Base-by-base conservation (phyloP, 345 rosid species). In the Eucalyptus cloeziana region DNA sequence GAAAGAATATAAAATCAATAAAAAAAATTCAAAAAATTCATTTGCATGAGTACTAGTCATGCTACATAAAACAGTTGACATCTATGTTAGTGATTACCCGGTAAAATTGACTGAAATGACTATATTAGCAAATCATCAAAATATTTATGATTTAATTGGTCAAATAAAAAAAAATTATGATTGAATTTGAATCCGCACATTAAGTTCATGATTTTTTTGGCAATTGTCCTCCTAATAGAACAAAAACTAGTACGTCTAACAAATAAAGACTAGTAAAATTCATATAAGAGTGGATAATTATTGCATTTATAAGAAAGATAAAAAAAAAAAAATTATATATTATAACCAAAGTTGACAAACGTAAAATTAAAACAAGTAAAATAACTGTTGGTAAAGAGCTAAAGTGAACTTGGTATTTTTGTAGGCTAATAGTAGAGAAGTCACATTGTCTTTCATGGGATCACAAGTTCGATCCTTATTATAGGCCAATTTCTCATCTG, bases 61-160 rank as follows among this genome's bases (percentile, higher is more conserved):
- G 27, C 62, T 2, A 56, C 1, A 1, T 56, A 56, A 4, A 24
- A 56, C 0, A 8, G 0, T 56, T 22, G 5, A 24, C 30, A 56
- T 24, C 2, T 56, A 56, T 56, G 62, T 24, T 24, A 56, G 3
- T 56, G 8, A 49, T 56, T 56, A 56, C 21, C 3, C 0, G 0
- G 6, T 56, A 56, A 56, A 56, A 56, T 9, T 56, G 13, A 56
- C 1, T 10, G 5, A 24, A 1, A 56, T 9, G 6, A 56, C 62
- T 4, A 56, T 1, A 56, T 56, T 22, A 10, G 0, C 30, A 56
- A 56, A 56, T 56, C 6, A 10, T 4, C 1, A 10, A 56, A 56
- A 56, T 22, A 24, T 56, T 56, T 56, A 56, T 22, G 12, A 56
- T 0, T 56, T 56, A 56, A 56, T 56, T 24, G 0, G 30, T 24